Conservation (phyloP, 345 rosid species). For the Heritiera fomes region DNA sequence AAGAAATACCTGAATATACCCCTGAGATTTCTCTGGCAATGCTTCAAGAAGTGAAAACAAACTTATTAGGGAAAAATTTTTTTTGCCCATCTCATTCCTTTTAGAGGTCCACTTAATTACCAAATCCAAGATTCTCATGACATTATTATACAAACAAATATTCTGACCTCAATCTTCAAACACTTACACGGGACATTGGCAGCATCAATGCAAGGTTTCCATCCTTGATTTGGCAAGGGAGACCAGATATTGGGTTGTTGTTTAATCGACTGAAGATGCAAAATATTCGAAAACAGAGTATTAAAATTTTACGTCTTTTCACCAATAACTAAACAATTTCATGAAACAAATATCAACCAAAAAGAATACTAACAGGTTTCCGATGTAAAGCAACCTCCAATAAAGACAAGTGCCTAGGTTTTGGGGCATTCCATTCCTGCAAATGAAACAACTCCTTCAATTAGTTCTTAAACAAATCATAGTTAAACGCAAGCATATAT, state of each 20-base stretch:
- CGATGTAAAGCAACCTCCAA: conserved; percentile 63
- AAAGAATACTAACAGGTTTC: conserved; percentile 50
- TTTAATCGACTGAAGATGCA: conserved; percentile 46
- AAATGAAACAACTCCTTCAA: conserved; percentile 1
- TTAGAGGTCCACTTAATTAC: not conserved
- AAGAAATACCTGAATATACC: conserved; percentile 87
- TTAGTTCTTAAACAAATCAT: not conserved
- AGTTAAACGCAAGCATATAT: not conserved
- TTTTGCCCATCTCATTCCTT: not conserved
- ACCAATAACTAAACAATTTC: conserved; percentile 8
- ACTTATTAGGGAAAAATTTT: not conserved
- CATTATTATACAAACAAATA: not conserved
- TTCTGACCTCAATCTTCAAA: not conserved
- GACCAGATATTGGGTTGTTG: conserved; percentile 79
- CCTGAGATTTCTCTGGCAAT: conserved; percentile 52
- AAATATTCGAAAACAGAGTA: not conserved
- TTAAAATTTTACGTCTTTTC: not conserved
- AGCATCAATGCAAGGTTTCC: conserved; percentile 68
- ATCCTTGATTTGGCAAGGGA: conserved; percentile 77
- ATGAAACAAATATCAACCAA: not conserved
- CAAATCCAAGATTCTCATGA: not conserved
- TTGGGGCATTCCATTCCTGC: conserved; percentile 97
- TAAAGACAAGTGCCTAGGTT: conserved; percentile 67
- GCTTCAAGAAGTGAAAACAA: conserved; percentile 43
- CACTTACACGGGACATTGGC: conserved; percentile 47